These are phyloP conservation scores for Boletus huronensis DNA, from an alignment of 768 basidiomycete genomes.

Conservation along the genomic window DNA sequence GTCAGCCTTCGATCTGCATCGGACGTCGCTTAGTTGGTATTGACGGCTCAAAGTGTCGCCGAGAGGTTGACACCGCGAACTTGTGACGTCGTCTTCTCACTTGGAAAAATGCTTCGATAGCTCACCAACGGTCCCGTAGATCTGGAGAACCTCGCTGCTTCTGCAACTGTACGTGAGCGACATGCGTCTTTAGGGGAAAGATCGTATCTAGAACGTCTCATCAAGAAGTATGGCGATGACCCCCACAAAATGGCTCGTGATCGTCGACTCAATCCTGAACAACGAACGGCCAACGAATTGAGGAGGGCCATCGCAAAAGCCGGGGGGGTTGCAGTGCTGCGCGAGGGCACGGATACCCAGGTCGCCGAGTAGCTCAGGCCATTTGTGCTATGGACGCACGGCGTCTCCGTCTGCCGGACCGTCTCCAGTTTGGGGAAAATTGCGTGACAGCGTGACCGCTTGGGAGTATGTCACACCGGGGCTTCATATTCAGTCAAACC, in stretches of 20 bases:
- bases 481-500: constrained; percentile 24
- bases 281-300: constrained; percentile 81
- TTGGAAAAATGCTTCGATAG: not conserved
- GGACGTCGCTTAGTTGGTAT: not conserved
- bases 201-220: constrained; percentile 61
- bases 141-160: constrained; percentile 59
- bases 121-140: constrained; percentile 38
- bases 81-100: constrained; percentile 1
- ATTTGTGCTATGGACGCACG: constrained; percentile 2
- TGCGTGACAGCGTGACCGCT: constrained; percentile 30
- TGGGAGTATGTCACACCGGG: constrained; percentile 25
- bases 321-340: constrained; percentile 39
- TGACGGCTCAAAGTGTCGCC: not conserved
- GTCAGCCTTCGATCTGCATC: constrained; percentile 30
- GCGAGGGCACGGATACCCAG: not conserved
- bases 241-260: constrained; percentile 76
- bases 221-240: constrained; percentile 68
- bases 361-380: constrained; percentile 4
- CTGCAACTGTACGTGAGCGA: constrained; percentile 47
- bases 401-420: constrained; percentile 12
- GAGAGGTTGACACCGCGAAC: not conserved
- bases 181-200: constrained; percentile 68
- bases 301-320: constrained; percentile 57
- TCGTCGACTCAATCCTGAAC: constrained; percentile 73
- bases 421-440: constrained; percentile 15